A percentile compares a stretch with the other conserved stretches of the same genome.
These are phyloP conservation scores for Fraxinus ornus DNA, from an alignment of 305 asterid genomes.

Conservation along the genomic window DNA sequence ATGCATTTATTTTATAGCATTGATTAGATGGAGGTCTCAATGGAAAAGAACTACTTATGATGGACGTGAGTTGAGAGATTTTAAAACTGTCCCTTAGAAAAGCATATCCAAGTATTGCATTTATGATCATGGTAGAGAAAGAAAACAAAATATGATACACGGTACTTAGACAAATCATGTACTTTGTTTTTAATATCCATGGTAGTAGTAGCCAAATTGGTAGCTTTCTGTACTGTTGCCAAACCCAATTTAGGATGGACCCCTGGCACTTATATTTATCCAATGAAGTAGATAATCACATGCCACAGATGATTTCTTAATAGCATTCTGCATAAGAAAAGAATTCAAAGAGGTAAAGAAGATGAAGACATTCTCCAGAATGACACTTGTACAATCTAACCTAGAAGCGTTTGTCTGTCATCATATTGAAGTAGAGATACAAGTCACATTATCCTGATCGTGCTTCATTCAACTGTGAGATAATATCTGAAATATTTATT, in stretches of 20 bases:
- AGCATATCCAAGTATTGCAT: background rate
- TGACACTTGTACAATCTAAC: background rate
- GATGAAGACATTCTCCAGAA: background rate
- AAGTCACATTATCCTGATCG: background rate
- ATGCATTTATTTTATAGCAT: background rate
- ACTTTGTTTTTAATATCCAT: background rate
- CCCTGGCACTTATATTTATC: background rate
- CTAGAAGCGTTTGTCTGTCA: background rate
- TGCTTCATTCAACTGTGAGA: background rate
- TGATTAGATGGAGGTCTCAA: background rate
- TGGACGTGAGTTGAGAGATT: background rate
- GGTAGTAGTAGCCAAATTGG: background rate
- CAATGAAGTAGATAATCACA: background rate
- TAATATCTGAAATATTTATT: background rate
- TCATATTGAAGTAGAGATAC: background rate
- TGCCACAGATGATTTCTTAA: background rate
- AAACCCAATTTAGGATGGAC: background rate
- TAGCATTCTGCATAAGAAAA: background rate
- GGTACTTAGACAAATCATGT: background rate
- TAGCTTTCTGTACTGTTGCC: background rate
- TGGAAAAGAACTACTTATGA: background rate
- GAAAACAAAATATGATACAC: background rate
- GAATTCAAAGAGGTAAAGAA: background rate
- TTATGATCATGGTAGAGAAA: background rate
- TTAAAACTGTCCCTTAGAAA: background rate